These are phyloP conservation scores for Wallacemonas rigidus DNA, from an alignment of 208 protist genomes.

Conservation along the genomic window DNA sequence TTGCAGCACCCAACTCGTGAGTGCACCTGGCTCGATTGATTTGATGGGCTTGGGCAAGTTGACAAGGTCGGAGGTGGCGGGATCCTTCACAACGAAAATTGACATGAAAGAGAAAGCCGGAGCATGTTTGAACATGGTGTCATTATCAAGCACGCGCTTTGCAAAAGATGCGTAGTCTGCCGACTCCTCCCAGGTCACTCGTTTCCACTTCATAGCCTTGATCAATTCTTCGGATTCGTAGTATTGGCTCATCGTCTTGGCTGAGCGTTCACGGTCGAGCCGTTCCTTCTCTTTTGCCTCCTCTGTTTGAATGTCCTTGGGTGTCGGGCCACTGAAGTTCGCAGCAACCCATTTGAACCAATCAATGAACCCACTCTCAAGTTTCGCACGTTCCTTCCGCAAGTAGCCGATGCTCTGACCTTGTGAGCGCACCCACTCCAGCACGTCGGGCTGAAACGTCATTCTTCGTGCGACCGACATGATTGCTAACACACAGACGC, in stretches of 20 bases:
- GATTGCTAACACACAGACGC: neutral
- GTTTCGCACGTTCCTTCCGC: constrained; percentile 50
- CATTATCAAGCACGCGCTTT: constrained; percentile 84
- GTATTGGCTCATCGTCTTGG: constrained; percentile 72
- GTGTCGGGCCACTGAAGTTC: constrained; percentile 28
- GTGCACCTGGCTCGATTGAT: constrained; percentile 51
- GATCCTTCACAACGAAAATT: constrained; percentile 85
- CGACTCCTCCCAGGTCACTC: constrained; percentile 90
- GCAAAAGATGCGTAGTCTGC: constrained; percentile 88
- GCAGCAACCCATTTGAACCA: constrained; percentile 63
- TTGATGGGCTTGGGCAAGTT: constrained; percentile 44
- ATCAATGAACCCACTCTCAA: constrained; percentile 82
- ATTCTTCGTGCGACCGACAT: constrained; percentile 39
- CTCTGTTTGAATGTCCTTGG: constrained; percentile 18
- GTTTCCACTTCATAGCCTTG: constrained; percentile 93
- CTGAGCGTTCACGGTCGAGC: constrained; percentile 20
- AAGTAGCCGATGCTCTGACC: constrained; percentile 35
- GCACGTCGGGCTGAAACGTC: constrained; percentile 68
- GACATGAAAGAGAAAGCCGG: constrained; percentile 91
- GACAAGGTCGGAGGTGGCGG: constrained; percentile 40
- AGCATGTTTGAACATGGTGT: constrained; percentile 77
- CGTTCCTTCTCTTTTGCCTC: constrained; percentile 20
- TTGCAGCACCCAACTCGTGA: constrained; percentile 80
- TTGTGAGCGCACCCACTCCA: constrained; percentile 67
- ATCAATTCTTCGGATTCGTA: constrained; percentile 91